Percentiles rank a stretch among this genome's conserved stretches.
phyloP scores from a whole-genome alignment of 2,329 filamentous ascomycete genomes.

The Mariannaea sp. region DNA sequence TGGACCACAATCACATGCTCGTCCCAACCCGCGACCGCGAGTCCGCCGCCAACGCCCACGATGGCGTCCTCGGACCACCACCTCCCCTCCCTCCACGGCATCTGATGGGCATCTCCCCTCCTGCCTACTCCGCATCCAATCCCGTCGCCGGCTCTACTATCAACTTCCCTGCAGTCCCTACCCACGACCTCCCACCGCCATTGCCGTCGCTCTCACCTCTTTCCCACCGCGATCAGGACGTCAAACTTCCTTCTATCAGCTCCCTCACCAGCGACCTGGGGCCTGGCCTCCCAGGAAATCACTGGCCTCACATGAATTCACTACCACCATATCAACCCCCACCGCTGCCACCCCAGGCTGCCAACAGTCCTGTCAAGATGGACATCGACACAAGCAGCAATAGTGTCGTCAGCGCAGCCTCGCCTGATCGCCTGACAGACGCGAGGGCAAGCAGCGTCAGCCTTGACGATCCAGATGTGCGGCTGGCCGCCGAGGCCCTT shows the following conservation, averaged over 20 bases:
- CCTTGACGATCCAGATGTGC: slow-evolving; percentile 69
- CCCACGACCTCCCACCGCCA: slow-evolving; percentile 32
- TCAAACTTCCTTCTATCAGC: slow-evolving; percentile 45
- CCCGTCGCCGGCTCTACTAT: slow-evolving; percentile 31
- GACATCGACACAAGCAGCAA: slow-evolving; percentile 52
- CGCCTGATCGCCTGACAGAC: slow-evolving; percentile 52
- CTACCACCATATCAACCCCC: slow-evolving; percentile 49
- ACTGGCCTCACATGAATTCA: slow-evolving; percentile 56
- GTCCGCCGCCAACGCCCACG: slow-evolving; percentile 30
- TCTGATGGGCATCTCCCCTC: slow-evolving; percentile 33
- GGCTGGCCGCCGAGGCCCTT: slow-evolving; percentile 74
- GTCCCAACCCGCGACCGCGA: slow-evolving; percentile 33
- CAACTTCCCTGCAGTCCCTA: slow-evolving; percentile 38
- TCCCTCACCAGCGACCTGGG: slow-evolving; percentile 41
- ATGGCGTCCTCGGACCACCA: slow-evolving; percentile 36
- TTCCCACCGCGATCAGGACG: slow-evolving; percentile 36
- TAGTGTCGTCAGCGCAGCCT: slow-evolving; percentile 49
- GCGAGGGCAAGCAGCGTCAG: slow-evolving; percentile 57
- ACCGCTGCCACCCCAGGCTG: slow-evolving; percentile 39
- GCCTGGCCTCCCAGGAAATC: slow-evolving; percentile 28
- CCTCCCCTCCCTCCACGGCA: slow-evolving; percentile 34
- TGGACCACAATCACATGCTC: slow-evolving; percentile 56
- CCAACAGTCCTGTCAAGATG: slow-evolving; percentile 54
- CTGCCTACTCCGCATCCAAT: slow-evolving; percentile 31
- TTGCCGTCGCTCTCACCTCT: slow-evolving; percentile 29